Conservation (phyloP, 768 basidiomycete genomes). For the Lyophyllum atratum region DNA sequence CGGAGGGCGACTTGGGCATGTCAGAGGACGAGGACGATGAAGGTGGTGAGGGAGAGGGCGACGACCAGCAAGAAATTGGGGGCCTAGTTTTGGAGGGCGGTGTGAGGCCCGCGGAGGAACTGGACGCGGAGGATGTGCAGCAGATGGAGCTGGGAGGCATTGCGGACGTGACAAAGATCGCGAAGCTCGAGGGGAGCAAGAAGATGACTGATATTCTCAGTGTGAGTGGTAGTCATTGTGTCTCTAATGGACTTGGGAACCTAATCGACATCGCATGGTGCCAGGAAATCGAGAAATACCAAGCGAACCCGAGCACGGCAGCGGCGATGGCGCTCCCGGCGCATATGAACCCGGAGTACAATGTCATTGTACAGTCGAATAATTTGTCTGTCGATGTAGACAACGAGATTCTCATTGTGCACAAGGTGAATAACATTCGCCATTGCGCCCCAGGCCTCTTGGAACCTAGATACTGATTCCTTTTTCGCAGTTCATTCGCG, state of each 20-base stretch:
- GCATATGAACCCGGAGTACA: slow-evolving; percentile 93
- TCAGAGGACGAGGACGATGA: slow-evolving; percentile 57
- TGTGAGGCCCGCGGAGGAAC: slow-evolving; percentile 90
- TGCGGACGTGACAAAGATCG: slow-evolving; percentile 85
- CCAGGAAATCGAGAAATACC: slow-evolving; percentile 92
- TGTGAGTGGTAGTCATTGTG: slow-evolving; percentile 38
- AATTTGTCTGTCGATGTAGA: slow-evolving; percentile 98
- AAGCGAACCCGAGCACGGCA: slow-evolving; percentile 73
- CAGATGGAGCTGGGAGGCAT: slow-evolving; percentile 88
- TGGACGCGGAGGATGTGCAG: slow-evolving; percentile 92
- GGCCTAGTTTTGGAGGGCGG: slow-evolving; percentile 84
- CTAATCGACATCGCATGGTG: neutral
- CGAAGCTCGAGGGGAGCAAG: slow-evolving; percentile 86
- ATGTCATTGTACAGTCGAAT: slow-evolving; percentile 95
- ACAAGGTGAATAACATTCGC: slow-evolving; percentile 63
- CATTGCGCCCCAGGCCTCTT: neutral
- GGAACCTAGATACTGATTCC: slow-evolving; percentile 15
- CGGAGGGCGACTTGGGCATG: slow-evolving; percentile 54
- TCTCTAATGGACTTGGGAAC: neutral
- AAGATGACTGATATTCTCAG: slow-evolving; percentile 85
- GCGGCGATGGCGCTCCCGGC: slow-evolving; percentile 79
- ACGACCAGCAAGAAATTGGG: slow-evolving; percentile 45
- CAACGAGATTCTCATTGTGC: slow-evolving; percentile 95
- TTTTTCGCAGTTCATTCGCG: slow-evolving; percentile 84
- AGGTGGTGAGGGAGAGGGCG: slow-evolving; percentile 46